Conservation (phyloP, 2,329 filamentous ascomycete genomes). For the Fusarium goolgardi region DNA sequence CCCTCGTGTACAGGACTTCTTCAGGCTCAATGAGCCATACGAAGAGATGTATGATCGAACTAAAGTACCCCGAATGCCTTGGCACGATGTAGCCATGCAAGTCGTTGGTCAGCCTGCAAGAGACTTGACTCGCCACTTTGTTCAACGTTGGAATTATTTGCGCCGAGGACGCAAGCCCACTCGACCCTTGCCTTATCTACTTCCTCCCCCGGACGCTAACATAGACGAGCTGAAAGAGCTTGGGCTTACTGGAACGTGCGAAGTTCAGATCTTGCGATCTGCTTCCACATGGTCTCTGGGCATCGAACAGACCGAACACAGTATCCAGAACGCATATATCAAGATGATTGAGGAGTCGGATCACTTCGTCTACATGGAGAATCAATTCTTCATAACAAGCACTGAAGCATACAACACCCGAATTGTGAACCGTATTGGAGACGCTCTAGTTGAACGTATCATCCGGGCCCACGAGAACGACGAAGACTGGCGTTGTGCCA, state of each 20-base stretch:
- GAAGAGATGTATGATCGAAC: slow-evolving; percentile 98
- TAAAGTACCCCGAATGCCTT: slow-evolving; percentile 92
- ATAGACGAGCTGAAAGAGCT: slow-evolving; percentile 86
- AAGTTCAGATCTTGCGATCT: slow-evolving; percentile 94
- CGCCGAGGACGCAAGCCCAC: slow-evolving; percentile 93
- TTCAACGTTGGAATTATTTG: slow-evolving; percentile 98
- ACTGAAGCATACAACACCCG: slow-evolving; percentile 87
- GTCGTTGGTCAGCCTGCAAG: slow-evolving; percentile 95
- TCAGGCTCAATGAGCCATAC: slow-evolving; percentile 90
- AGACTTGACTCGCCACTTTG: slow-evolving; percentile 94
- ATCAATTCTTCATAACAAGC: slow-evolving; percentile 97
- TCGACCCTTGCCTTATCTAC: slow-evolving; percentile 89
- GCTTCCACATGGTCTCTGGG: slow-evolving; percentile 93
- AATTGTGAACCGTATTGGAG: slow-evolving; percentile 93
- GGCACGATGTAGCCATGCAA: slow-evolving; percentile 99
- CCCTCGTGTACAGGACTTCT: slow-evolving; percentile 94
- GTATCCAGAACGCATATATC: slow-evolving; percentile 94
- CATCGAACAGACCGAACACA: slow-evolving; percentile 87
- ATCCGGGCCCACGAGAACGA: slow-evolving; percentile 84
- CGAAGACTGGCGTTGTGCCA: slow-evolving; percentile 89
- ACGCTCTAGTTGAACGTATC: slow-evolving; percentile 92
- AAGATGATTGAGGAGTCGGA: slow-evolving; percentile 96
- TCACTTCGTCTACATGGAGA: slow-evolving; percentile 98
- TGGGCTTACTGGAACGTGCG: slow-evolving; percentile 91
- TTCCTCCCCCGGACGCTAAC: slow-evolving; percentile 93